These are phyloP conservation scores for Rubroshorea leprosula DNA, from an alignment of 345 rosid genomes.

Conservation along the genomic window DNA sequence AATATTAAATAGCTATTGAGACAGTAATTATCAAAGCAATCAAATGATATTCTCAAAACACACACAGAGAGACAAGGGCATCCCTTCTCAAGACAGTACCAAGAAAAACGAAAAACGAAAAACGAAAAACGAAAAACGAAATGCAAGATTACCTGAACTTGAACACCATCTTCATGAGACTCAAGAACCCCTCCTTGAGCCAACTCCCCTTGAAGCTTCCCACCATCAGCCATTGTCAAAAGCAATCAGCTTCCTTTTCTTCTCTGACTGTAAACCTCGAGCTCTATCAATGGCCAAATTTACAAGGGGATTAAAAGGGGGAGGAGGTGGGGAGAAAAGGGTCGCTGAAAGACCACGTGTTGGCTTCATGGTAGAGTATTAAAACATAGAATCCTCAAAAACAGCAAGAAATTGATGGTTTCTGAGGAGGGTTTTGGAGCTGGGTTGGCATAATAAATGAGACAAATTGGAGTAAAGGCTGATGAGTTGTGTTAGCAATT, in stretches of 20 bases:
- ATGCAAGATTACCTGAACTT: neutral
- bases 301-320: neutral
- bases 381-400: neutral
- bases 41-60: neutral
- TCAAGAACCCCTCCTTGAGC: neutral
- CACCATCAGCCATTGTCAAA: too few species aligned
- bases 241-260: too few species aligned
- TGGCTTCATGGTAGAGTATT: neutral
- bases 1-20: too few species aligned
- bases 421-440: neutral
- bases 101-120: too few species aligned
- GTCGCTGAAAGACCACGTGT: too few species aligned
- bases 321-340: neutral
- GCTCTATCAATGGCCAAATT: neutral
- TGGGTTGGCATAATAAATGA: neutral
- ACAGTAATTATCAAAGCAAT: neutral
- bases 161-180: neutral
- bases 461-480: constrained; percentile 9
- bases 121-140: too few species aligned
- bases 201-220: too few species aligned
- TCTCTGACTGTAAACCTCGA: too few species aligned
- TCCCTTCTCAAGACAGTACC: too few species aligned
- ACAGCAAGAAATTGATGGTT: neutral
- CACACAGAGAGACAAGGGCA: too few species aligned
- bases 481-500: constrained; percentile 1